These are phyloP conservation scores for Nitzschia sp. DNA, from an alignment of 108 stramenopile genomes.

Conservation along the genomic window DNA sequence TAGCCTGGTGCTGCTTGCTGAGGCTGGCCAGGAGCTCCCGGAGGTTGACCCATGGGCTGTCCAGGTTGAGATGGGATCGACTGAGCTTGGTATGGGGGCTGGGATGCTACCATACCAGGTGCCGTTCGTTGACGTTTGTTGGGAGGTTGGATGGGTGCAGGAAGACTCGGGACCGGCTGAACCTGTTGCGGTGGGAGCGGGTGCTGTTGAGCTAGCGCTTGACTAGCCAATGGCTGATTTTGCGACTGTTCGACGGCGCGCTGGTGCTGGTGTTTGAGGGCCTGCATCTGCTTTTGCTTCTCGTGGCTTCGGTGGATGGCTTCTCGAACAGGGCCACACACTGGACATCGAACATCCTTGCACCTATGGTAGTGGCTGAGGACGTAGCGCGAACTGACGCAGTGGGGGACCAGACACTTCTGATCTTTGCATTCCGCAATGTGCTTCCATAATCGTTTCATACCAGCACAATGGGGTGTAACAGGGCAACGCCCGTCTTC, in stretches of 20 bases:
- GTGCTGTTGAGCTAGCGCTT: constrained; percentile 31
- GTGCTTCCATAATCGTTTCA: constrained; percentile 99
- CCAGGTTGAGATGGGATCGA: constrained; percentile 19
- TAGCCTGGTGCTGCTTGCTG: constrained; percentile 9
- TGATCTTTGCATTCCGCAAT: constrained; percentile 98
- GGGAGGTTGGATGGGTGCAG: constrained; percentile 26
- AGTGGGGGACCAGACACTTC: constrained; percentile 95
- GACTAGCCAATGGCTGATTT: constrained; percentile 20
- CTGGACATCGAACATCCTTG: constrained; percentile 96
- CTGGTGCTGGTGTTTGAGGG: constrained; percentile 79
- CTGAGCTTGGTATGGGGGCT: constrained; percentile 19
- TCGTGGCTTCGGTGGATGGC: constrained; percentile 96
- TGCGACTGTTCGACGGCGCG: constrained; percentile 63
- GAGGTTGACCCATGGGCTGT: constrained; percentile 14
- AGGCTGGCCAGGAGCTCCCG: neutral
- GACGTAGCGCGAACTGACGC: constrained; percentile 97
- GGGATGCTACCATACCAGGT: constrained; percentile 20
- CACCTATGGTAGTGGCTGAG: constrained; percentile 98
- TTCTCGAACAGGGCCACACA: constrained; percentile 97
- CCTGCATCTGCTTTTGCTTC: constrained; percentile 93
- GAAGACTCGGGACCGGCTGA: neutral
- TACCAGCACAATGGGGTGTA: constrained; percentile 97
- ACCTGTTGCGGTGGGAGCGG: constrained; percentile 13
- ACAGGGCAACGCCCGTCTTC: constrained; percentile 93
- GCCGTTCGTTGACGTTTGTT: constrained; percentile 36